Percentiles rank a stretch among this genome's conserved stretches.
phyloP scores from a whole-genome alignment of 179 eudicot genomes.

The Sideroxylon spinosum region DNA sequence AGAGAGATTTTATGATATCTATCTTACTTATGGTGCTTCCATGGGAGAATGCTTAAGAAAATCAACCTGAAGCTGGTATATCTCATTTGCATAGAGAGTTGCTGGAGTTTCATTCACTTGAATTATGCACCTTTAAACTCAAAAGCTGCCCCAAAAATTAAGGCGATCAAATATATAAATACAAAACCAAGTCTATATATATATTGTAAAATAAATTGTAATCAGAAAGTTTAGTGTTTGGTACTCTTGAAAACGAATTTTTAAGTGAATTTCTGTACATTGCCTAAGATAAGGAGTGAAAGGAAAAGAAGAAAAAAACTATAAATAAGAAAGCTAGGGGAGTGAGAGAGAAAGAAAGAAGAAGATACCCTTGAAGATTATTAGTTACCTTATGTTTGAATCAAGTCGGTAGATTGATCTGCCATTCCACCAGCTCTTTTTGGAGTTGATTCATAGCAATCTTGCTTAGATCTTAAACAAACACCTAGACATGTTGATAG shows the following conservation, averaged over 20 bases:
- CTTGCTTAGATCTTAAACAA: not conserved
- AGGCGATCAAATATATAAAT: not conserved
- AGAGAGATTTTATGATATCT: not conserved
- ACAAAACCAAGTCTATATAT: not conserved
- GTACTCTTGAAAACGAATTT: not conserved
- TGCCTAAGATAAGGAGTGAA: not conserved
- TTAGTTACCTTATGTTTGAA: conserved; percentile 64
- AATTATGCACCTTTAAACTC: conserved; percentile 49
- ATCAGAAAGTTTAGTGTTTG: not conserved
- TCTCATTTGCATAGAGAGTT: conserved; percentile 45
- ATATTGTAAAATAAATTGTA: not conserved
- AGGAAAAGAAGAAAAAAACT: not conserved
- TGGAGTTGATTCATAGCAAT: too few relatives aligned
- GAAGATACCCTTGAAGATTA: conserved; percentile 57
- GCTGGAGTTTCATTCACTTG: conserved; percentile 71
- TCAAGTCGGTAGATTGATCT: conserved; percentile 54
- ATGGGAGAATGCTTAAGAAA: conserved; percentile 78
- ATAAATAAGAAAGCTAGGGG: not conserved
- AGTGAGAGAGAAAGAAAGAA: not conserved
- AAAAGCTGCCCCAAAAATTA: not conserved
- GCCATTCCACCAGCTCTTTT: conserved; percentile 54
- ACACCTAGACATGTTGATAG: not conserved
- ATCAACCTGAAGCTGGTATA: conserved; percentile 68
- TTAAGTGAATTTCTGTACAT: not conserved
- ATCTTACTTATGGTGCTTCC: conserved; percentile 71